phyloP scores from a whole-genome alignment of 441 rosid genomes.

The Adansonia grandidieri region DNA sequence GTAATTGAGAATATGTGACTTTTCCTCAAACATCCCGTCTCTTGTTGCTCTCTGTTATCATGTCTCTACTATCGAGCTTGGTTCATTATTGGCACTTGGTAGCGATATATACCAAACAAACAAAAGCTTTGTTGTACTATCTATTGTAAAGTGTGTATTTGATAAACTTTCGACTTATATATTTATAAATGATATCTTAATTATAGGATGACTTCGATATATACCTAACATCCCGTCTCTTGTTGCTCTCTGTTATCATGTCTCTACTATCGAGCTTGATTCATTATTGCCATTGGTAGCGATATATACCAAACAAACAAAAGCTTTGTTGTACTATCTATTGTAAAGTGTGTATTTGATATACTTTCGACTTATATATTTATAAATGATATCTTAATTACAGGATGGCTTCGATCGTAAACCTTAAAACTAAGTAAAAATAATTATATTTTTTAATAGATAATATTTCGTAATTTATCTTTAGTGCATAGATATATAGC shows the following conservation, averaged over 20 bases:
- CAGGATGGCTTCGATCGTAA: too few relatives aligned
- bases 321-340: neutral
- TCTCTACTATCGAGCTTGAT: slow-evolving; percentile 6
- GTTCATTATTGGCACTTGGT: neutral
- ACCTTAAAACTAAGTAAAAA: too few relatives aligned
- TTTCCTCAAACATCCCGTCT: slow-evolving; percentile 36
- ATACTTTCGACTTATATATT: too few relatives aligned
- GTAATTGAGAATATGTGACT: slow-evolving; percentile 22
- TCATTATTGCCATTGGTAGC: neutral
- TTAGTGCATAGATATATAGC: too few relatives aligned
- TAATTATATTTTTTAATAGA: too few relatives aligned
- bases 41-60: slow-evolving; percentile 13
- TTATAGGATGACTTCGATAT: too few relatives aligned
- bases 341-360: neutral
- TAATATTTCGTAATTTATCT: too few relatives aligned
- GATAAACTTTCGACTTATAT: too few relatives aligned
- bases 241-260: slow-evolving; percentile 12
- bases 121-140: neutral
- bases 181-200: too few relatives aligned
- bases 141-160: neutral
- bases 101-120: neutral
- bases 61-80: slow-evolving; percentile 1
- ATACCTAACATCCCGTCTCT: slow-evolving; percentile 31
- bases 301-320: neutral
- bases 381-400: too few relatives aligned